Percentiles rank a stretch among this genome's conserved stretches.
phyloP scores from a whole-genome alignment of 1,284 basidiomycete species.

The Ganoderma meredithae region DNA sequence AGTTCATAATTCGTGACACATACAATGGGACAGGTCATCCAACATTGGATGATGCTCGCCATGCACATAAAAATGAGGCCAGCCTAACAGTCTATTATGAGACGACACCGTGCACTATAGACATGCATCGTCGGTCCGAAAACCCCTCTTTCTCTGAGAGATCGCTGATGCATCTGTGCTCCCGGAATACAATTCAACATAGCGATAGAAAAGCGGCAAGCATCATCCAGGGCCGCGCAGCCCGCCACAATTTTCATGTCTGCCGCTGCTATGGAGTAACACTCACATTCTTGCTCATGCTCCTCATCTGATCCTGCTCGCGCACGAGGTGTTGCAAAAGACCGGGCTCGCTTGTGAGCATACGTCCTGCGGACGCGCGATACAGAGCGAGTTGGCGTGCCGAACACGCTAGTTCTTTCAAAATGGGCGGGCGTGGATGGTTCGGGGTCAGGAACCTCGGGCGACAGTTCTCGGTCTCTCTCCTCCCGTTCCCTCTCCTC shows the following conservation, averaged over 20 bases:
- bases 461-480: conserved; percentile 13
- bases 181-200: no score
- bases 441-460: conserved; percentile 23
- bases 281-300: conserved; percentile 3
- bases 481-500: not conserved
- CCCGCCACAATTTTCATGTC: not conserved
- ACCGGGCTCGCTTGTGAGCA: conserved; percentile 24
- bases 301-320: conserved; percentile 6
- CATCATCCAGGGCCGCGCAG: no score
- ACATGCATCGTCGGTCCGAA: no score
- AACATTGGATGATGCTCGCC: no score
- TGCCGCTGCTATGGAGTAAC: not conserved
- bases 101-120: no score
- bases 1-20: no score
- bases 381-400: conserved; percentile 13
- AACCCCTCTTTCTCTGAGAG: no score
- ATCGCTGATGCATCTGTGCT: no score
- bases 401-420: conserved; percentile 18
- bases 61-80: no score
- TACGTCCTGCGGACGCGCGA: conserved; percentile 26
- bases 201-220: no score
- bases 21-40: no score
- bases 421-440: conserved; percentile 10
- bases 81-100: no score
- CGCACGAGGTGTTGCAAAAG: conserved; percentile 16